Percentiles rank a stretch among this genome's conserved stretches.
Conservation (phyloP, 192 early-diverging fungal species). For the Coemansia sp. region DNA sequence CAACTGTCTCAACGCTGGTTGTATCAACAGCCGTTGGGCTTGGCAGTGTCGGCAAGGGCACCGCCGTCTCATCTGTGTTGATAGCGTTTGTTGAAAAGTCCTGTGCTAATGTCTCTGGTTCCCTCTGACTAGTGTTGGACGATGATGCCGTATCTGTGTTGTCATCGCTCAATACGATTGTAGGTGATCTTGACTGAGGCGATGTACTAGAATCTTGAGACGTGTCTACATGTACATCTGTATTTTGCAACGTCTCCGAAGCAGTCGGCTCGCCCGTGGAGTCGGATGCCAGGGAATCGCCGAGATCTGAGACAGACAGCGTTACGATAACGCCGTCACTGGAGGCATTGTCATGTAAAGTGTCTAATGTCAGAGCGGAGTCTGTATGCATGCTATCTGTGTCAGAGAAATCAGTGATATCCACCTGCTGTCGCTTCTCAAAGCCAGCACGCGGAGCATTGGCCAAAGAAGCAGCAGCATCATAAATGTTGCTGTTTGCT, state of each 20-base stretch:
- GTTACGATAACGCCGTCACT: not conserved
- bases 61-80: not conserved
- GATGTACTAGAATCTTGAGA: not conserved
- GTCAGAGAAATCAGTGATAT: no score
- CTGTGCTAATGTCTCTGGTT: not conserved
- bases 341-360: not conserved
- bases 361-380: not conserved
- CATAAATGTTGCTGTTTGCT: not conserved
- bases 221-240: not conserved
- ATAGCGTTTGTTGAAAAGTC: not conserved
- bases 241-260: not conserved
- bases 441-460: no score
- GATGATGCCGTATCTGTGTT: not conserved
- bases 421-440: no score
- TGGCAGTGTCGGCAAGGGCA: not conserved
- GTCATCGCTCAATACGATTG: not conserved
- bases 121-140: not conserved
- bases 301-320: not conserved
- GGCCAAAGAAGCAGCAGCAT: no score
- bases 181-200: not conserved
- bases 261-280: not conserved
- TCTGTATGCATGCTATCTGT: not conserved
- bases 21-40: not conserved
- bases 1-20: not conserved
- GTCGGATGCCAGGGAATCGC: not conserved